These are phyloP conservation scores for Incumbomyces lentus DNA, from an alignment of 2,329 filamentous ascomycete genomes.

Conservation along the genomic window DNA sequence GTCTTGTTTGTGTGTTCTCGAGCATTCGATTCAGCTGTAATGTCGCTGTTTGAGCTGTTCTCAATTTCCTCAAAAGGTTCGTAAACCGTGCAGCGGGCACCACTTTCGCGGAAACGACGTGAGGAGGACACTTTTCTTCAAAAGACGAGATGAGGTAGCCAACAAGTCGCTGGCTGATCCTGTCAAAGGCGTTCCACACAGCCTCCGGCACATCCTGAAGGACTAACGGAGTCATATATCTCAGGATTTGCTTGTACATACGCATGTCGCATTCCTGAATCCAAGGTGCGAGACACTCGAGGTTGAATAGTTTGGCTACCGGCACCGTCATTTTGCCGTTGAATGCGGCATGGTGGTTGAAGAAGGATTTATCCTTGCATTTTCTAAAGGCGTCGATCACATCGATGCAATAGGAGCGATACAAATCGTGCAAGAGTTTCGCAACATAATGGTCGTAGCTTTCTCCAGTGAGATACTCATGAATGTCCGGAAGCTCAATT, in stretches of 20 bases:
- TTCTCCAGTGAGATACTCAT: constrained; percentile 52
- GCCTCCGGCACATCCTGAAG: constrained; percentile 82
- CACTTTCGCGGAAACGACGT: constrained; percentile 79
- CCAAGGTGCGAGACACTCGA: constrained; percentile 76
- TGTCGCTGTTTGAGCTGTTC: constrained; percentile 85
- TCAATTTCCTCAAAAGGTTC: constrained; percentile 70
- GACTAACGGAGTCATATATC: constrained; percentile 77
- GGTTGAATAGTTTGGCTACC: constrained; percentile 80
- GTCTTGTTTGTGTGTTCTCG: constrained; percentile 75
- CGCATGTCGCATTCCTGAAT: constrained; percentile 92
- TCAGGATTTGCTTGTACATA: constrained; percentile 95
- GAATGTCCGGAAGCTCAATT: constrained; percentile 75
- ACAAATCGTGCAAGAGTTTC: constrained; percentile 74
- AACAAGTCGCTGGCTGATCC: constrained; percentile 73
- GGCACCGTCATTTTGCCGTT: constrained; percentile 94
- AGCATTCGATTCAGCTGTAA: constrained; percentile 91
- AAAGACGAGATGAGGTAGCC: constrained; percentile 76
- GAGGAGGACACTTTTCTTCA: constrained; percentile 68
- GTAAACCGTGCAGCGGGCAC: constrained; percentile 83
- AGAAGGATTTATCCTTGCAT: constrained; percentile 94
- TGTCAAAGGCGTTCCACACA: constrained; percentile 76
- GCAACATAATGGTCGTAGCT: constrained; percentile 81
- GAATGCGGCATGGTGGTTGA: constrained; percentile 88
- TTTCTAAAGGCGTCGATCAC: constrained; percentile 91
- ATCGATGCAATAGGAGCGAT: constrained; percentile 89